Evolutionary conservation across 805 yeast genomes (phyloP), one percentile per base, ranked within the genome.

Genomic region (Metschnikowia koreensis): DNA sequence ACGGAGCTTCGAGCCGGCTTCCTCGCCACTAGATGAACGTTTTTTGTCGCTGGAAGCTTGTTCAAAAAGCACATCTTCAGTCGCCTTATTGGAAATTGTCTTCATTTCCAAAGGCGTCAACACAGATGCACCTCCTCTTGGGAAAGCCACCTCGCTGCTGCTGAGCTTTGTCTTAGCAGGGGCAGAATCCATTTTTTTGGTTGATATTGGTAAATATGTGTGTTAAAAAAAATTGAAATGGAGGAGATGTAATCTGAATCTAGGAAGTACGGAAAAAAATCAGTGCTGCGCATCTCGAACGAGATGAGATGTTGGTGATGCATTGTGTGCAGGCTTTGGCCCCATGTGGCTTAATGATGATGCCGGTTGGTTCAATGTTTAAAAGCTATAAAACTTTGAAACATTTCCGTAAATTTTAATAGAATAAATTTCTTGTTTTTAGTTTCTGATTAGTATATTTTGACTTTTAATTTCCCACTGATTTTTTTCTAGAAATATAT

Each of bases 91-190:
- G 39, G 96, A 86, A 47, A 93, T 93, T 65, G 90, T 94, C 67
- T 90, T 91, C 59, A 90, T 83, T 70, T 94, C 99, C 58, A 94
- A 73, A 7, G 98, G 91, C 3, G 96, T 82, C 63, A 94, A 79
- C 27, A 83, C 89, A 28, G 93, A 81, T 11, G 86, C 83, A 46
- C 99, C 99, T 61, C 99, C 99, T 82, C 99, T 87, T 46, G 99
- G 99, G 66, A 94, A 94, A 11, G 87, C 76, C 40, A 77, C 73
- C 52, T 84, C 89, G 53, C 68, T 73, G 59, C 71, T 73, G 49
- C 68, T 67, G 47, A 73, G 62, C 41, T 66, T 64, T 39, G 73
- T 66, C 38, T 64, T 65, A 22, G 57, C 49, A 37, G 60, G 22
- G 38, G 53, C 53, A 41, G 60, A 40, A 49, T 57, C 60, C 60